phyloP scores from a whole-genome alignment of 148 eudicot genomes.

The Arbutus unedo region DNA sequence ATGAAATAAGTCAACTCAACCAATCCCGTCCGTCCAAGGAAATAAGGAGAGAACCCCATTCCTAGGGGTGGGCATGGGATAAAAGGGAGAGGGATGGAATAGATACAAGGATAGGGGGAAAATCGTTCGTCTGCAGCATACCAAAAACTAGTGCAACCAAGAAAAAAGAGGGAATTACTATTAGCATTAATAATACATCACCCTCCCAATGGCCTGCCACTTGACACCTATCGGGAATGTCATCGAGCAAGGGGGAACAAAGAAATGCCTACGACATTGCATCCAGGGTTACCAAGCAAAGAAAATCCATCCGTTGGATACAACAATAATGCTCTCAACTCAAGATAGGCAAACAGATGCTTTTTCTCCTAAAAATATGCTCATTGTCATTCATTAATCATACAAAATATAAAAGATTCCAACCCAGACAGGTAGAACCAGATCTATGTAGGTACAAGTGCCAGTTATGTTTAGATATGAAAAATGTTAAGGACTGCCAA shows the following conservation, averaged over 20 bases:
- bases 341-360: neutral
- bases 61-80: neutral
- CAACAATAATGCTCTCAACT: neutral
- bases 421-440: neutral
- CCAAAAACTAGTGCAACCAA: neutral
- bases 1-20: neutral
- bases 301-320: neutral
- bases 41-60: neutral
- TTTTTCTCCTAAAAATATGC: neutral
- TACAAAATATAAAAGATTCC: neutral
- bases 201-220: too few relatives aligned
- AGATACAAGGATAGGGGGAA: neutral
- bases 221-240: too few relatives aligned
- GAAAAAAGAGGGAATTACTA: neutral
- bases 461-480: neutral
- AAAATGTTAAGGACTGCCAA: neutral
- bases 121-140: neutral
- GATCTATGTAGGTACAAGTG: neutral
- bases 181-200: too few relatives aligned
- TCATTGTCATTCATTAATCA: neutral
- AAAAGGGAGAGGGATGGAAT: neutral
- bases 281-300: neutral
- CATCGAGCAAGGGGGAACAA: neutral
- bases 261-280: neutral
- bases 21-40: neutral